Base-by-base conservation (phyloP, 129 eudicot genomes). In the Pittosporum tobira region DNA sequence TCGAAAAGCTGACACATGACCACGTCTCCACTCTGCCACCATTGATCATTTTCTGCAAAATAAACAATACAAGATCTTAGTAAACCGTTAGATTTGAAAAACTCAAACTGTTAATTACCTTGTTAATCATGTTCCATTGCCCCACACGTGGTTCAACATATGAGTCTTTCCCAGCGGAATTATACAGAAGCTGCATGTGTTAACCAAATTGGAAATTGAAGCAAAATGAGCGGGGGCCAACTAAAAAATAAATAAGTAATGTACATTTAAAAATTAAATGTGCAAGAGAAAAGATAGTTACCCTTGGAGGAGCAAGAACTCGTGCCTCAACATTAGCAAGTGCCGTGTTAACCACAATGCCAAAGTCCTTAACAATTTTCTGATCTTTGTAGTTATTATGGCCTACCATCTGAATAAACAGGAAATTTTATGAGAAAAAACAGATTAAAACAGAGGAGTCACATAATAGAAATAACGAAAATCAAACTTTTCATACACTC, bases 111-210 rank as follows among this genome's bases (percentile, higher is more conserved):
- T 1, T 22, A 36, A 22, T 69, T 59, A 87, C 99, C 96, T 78
- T 68, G 11, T 86, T 69, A 6, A 81, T 86, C 99, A 91, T 91
- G 14, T 91, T 91, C 99, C 99, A 91, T 14, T 64, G 76, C 14
- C 99, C 99, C 13, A 87, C 88, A 0, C 27, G 25, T 0, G 99
- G 99, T 22, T 70, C 78, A 18, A 86, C 78, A 2, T 44, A 67
- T 3, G 61, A 7, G 15, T 79, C 68, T 21, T 44, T 13, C 23
- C 88, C 91, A 46, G 74, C 40, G 15, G 56, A 77, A 43, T 82
- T 84, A 51, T 91, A 91, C 59, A 62, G 74, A 3, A 91, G 73
- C 99, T 91, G 74, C n/a, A n/a, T n/a, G n/a, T 11, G 60, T 24
- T 31, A 71, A 29, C 25, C 12, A 36, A 48, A 38, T 15, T 0